phyloP scores from a whole-genome alignment of 225 moss, liverwort and hornwort genomes.

The Neckera pumila region DNA sequence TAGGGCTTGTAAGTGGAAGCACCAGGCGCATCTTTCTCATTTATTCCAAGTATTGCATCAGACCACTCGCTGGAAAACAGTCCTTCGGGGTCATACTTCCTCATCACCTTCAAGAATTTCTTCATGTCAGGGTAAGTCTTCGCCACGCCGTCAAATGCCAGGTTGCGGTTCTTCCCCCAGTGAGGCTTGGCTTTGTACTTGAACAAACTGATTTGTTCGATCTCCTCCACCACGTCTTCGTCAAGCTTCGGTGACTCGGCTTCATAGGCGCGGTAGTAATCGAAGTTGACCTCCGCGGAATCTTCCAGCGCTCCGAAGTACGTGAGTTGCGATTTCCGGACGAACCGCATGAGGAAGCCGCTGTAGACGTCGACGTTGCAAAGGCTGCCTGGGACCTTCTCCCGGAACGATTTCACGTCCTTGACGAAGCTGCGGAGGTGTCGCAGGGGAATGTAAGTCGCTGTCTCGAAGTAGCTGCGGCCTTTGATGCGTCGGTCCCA shows the following conservation, averaged over 20 bases:
- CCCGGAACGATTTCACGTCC: conserved; percentile 27
- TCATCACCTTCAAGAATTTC: conserved; percentile 16
- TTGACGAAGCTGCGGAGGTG: conserved; percentile 15
- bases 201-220: conserved; percentile 14
- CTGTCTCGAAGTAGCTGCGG: conserved; percentile 4
- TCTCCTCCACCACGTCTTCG: conserved; percentile 24
- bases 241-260: conserved; percentile 4
- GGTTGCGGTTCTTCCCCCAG: conserved; percentile 22
- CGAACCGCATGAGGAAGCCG: conserved; percentile 31
- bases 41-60: conserved; percentile 8
- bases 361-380: conserved; percentile 24
- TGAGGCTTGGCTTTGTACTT: conserved; percentile 17
- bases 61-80: conserved; percentile 25
- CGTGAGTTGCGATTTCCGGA: background rate
- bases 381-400: background rate
- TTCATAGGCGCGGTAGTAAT: conserved; percentile 1
- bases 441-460: conserved; percentile 13
- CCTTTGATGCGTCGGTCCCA: conserved; percentile 33
- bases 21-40: background rate
- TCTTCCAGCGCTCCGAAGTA: conserved; percentile 33
- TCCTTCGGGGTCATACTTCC: conserved; percentile 4
- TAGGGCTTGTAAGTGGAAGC: background rate
- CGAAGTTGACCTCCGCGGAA: conserved; percentile 10
- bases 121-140: background rate
- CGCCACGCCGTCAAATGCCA: conserved; percentile 15